Percentiles rank a stretch among this genome's conserved stretches.
phyloP scores from a whole-genome alignment of 2,329 filamentous ascomycete genomes.

The Phyllachora maydis region DNA sequence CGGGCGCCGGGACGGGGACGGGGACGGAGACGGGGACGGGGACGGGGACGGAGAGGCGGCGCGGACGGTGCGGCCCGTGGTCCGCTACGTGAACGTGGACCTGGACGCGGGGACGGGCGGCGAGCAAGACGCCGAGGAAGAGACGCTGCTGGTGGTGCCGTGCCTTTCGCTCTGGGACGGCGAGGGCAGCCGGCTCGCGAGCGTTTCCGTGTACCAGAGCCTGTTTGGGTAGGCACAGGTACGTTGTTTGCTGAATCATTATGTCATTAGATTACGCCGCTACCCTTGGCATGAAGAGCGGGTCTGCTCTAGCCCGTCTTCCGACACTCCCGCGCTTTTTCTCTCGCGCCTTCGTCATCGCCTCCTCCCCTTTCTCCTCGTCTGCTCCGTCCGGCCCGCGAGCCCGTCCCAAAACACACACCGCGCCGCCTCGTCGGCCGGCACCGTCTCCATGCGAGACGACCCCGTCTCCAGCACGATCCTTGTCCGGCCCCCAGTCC shows the following conservation, averaged over 20 bases:
- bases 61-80: slow-evolving; percentile 1
- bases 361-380: slow-evolving; percentile 2
- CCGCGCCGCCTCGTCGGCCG: slow-evolving; percentile 12
- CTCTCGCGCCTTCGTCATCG: too few relatives aligned
- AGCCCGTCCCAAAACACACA: slow-evolving; percentile 20
- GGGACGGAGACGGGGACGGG: too few relatives aligned
- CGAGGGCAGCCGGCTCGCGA: slow-evolving; percentile 12
- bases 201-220: slow-evolving; percentile 11
- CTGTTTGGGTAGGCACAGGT: too few relatives aligned
- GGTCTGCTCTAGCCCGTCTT: too few relatives aligned
- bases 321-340: too few relatives aligned
- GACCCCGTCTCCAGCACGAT: slow-evolving; percentile 18
- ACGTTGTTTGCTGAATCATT: too few relatives aligned
- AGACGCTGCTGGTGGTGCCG: slow-evolving; percentile 12
- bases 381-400: slow-evolving; percentile 13
- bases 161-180: slow-evolving; percentile 20
- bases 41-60: neutral
- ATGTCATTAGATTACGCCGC: too few relatives aligned
- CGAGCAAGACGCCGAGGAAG: neutral
- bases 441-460: slow-evolving; percentile 17
- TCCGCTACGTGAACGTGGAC: slow-evolving; percentile 6
- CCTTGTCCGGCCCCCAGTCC: too few relatives aligned
- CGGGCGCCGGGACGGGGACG: too few relatives aligned
- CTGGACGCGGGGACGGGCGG: neutral
- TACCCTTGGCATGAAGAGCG: too few relatives aligned